Conservation (phyloP, 441 rosid genomes). For the Isatis lusitanica region DNA sequence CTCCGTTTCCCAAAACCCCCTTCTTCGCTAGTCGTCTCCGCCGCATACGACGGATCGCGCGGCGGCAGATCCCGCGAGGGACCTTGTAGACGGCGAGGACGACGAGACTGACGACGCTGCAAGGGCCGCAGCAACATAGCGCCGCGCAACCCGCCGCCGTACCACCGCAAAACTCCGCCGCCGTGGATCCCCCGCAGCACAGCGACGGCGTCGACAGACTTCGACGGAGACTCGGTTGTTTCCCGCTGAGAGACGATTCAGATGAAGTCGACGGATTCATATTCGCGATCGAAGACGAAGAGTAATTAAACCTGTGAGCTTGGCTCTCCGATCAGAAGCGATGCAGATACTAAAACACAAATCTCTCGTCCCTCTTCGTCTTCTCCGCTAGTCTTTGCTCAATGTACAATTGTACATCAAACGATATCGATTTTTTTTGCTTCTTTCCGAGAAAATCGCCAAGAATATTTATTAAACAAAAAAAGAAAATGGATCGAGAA, state of each 20-base stretch:
- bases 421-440: background rate
- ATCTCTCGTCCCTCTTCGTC: constrained; percentile 10
- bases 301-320: background rate
- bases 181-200: constrained; percentile 17
- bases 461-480: no score
- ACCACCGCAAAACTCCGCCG: constrained; percentile 50
- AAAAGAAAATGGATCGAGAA: background rate
- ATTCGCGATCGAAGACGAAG: background rate
- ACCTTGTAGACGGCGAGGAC: constrained; percentile 46
- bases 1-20: constrained; percentile 17
- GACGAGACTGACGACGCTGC: constrained; percentile 44
- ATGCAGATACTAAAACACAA: background rate
- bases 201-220: constrained; percentile 17
- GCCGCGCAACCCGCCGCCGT: constrained; percentile 53
- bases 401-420: no score
- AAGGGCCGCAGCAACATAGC: constrained; percentile 54
- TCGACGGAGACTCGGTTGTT: constrained; percentile 17
- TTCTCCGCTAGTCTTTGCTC: constrained; percentile 4
- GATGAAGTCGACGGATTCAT: constrained; percentile 17
- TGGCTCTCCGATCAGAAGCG: background rate
- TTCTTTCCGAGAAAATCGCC: background rate
- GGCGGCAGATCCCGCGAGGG: constrained; percentile 50
- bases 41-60: constrained; percentile 34
- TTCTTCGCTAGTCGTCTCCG: constrained; percentile 23
- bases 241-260: background rate